Percentiles rank a stretch among this genome's conserved stretches.
phyloP scores from a whole-genome alignment of 805 yeast species.

The Wickerhamomyces tratensis region DNA sequence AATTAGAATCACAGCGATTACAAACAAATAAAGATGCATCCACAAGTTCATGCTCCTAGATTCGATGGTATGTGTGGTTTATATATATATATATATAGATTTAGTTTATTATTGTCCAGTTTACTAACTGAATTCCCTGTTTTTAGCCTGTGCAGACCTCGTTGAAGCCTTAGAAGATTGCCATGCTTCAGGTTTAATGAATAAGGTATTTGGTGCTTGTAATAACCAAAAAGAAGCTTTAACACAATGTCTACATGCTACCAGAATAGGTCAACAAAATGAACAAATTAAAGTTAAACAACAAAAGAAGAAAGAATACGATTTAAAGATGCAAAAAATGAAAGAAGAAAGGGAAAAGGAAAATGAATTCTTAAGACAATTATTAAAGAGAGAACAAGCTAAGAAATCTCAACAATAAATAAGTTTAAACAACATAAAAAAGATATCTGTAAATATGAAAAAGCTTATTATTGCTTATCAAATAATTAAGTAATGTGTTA shows the following conservation, averaged over 20 bases:
- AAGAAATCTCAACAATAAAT: constrained; percentile 12
- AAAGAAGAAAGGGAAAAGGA: constrained; percentile 80
- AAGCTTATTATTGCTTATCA: no score
- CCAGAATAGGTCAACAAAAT: constrained; percentile 55
- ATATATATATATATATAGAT: background rate
- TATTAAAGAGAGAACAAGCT: constrained; percentile 44
- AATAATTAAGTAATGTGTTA: no score
- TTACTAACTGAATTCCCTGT: background rate
- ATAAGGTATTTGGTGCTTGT: constrained; percentile 74
- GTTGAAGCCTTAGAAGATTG: constrained; percentile 88
- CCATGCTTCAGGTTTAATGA: constrained; percentile 58
- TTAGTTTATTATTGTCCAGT: background rate
- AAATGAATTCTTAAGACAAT: constrained; percentile 55
- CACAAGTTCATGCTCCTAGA: constrained; percentile 41
- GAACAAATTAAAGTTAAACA: constrained; percentile 45
- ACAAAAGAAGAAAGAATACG: constrained; percentile 35
- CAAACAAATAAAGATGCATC: constrained; percentile 31
- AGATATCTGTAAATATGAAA: no score
- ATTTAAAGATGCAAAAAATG: constrained; percentile 39
- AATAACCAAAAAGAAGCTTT: constrained; percentile 77
- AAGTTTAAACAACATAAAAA: no score
- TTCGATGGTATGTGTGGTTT: constrained; percentile 27
- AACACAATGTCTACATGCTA: constrained; percentile 68
- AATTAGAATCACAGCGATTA: no score
- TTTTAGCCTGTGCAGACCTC: constrained; percentile 60